Evolutionary conservation across 192 early-diverging fungal genomes (phyloP).

Genomic region (Kappamyces sp.): DNA sequence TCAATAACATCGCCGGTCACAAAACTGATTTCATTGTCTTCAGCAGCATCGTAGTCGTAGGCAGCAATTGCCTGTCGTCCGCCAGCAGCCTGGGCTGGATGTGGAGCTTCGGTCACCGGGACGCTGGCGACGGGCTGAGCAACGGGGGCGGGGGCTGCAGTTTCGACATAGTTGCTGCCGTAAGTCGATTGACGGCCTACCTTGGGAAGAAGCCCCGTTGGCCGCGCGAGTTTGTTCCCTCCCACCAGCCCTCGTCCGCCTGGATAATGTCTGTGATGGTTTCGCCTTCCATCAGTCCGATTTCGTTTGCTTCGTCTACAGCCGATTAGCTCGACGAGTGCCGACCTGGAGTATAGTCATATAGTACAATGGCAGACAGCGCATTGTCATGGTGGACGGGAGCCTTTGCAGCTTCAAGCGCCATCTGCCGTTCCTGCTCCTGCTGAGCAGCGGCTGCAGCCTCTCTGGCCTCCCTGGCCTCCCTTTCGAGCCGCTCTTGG

Average conservation of each 20-base stretch:
- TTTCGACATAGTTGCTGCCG: conserved; percentile 48
- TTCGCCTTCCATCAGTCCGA: conserved; percentile 76
- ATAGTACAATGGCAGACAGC: conserved; percentile 63
- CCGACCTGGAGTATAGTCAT: conserved; percentile 61
- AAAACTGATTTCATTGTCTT: conserved; percentile 85
- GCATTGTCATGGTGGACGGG: conserved; percentile 15
- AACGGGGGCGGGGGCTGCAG: not conserved
- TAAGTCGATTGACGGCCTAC: too few relatives aligned
- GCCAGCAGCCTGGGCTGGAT: not conserved
- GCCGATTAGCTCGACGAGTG: not conserved
- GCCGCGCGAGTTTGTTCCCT: conserved; percentile 71
- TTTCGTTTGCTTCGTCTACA: conserved; percentile 72
- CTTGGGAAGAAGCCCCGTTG: conserved; percentile 77
- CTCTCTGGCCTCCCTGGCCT: conserved; percentile 36
- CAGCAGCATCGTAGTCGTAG: conserved; percentile 82
- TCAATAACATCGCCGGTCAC: conserved; percentile 64
- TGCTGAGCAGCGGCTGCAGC: conserved; percentile 1
- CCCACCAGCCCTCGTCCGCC: conserved; percentile 91
- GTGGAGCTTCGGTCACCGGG: conserved; percentile 5
- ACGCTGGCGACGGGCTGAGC: not conserved
- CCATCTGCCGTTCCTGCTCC: conserved; percentile 15
- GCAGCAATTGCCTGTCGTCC: conserved; percentile 18
- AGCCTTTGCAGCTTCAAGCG: conserved; percentile 17
- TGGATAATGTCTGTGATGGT: conserved; percentile 70
- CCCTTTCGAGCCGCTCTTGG: conserved; percentile 42